These are phyloP conservation scores for Meredithiella fracta DNA, from an alignment of 2,329 filamentous ascomycete species.

Conservation along the genomic window DNA sequence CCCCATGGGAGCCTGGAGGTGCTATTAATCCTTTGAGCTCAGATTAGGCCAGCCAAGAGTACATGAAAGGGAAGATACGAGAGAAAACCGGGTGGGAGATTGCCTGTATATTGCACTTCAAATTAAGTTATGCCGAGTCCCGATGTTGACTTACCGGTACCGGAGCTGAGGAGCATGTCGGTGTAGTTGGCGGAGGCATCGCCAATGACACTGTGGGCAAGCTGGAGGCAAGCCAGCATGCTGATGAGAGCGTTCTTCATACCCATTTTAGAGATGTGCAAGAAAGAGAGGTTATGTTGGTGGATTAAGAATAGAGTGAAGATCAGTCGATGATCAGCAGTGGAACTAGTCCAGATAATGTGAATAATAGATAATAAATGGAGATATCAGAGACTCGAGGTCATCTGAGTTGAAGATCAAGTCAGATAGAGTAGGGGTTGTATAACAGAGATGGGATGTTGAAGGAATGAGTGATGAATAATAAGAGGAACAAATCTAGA, in stretches of 20 bases:
- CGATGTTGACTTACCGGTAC: constrained; percentile 15
- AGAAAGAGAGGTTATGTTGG: neutral
- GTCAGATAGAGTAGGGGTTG: neutral
- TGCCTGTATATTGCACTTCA: too few relatives aligned
- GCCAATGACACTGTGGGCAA: constrained; percentile 12
- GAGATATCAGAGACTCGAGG: neutral
- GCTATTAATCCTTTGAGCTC: too few relatives aligned
- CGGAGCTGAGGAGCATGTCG: constrained; percentile 15
- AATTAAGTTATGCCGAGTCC: too few relatives aligned
- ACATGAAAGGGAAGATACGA: neutral
- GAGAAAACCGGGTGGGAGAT: neutral
- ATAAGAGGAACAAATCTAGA: neutral
- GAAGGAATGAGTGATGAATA: neutral
- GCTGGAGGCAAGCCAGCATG: constrained; percentile 13
- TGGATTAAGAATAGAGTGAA: neutral
- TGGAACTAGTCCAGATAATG: neutral
- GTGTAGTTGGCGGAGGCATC: constrained; percentile 16
- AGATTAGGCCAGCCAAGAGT: too few relatives aligned
- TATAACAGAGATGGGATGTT: neutral
- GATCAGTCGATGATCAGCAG: neutral
- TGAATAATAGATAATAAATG: neutral
- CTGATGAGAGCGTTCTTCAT: constrained; percentile 8
- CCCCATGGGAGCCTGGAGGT: too few relatives aligned
- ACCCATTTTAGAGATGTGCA: neutral
- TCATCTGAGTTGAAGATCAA: neutral